Evolutionary conservation across 1,284 basidiomycete genomes (phyloP), one percentile per base, ranked within the genome.

Genomic region (Moesziomyces sp.): DNA sequence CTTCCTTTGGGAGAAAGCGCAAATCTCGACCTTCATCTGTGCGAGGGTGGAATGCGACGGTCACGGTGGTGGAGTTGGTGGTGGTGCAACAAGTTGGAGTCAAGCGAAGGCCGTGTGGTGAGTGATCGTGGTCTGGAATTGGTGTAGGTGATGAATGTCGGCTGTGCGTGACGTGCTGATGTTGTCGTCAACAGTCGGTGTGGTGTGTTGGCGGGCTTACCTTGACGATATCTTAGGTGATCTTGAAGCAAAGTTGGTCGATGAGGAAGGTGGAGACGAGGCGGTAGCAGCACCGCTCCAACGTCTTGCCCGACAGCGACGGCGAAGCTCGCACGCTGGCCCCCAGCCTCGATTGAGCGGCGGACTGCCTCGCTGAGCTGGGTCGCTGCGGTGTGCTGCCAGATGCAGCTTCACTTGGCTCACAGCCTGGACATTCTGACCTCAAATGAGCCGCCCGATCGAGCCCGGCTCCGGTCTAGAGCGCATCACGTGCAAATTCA

Each of bases 21-120:
- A 81, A 59, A 78, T 81, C 66, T 84, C 82, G 79, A 84, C 80
- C 82, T 84, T 84, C 82, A 84, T 84, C 77, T 77, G 71, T 77
- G 51, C 35, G 50, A 35, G 16, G 45, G 14, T 28, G 18, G 38
- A 40, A 18, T 40, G 38, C 38, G 38, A 18, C 13, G 38, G 38
- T 40, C 3, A 40, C 38, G 38, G 14, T 40, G 14, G 38, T 40
- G 38, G 16, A 45, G 38, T 49, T 7, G 43, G 19, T 51, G 8
- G 50, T 50, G 50, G 44, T 43, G 38, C 38, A 9, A 35, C 6
- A 35, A 40, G 42, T 34, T 26, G 23, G 14, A 52, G 34, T 34
- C 43, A 40, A 43, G 52, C 43, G 48, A 57, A 49, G 50, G 18
- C 35, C 19, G 24, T 28, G 19, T 54, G 54, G 52, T 72, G 56